These are phyloP conservation scores for Eremothecium cymbalariae DNA, from an alignment of 1,139 yeast genomes.

Conservation along the genomic window DNA sequence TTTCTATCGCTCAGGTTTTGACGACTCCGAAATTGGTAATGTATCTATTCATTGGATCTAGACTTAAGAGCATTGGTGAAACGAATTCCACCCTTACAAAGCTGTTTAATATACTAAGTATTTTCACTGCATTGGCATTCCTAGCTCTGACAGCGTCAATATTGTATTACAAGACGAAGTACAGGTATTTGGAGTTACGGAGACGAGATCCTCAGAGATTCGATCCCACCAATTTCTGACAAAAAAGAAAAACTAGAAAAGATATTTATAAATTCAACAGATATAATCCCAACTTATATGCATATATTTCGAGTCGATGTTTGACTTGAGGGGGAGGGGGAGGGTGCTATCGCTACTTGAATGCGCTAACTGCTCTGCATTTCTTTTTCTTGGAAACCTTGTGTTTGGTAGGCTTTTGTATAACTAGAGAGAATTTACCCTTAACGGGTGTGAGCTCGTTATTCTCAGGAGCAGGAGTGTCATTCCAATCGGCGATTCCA, in stretches of 20 bases:
- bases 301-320: background rate
- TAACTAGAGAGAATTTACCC: conserved; percentile 9
- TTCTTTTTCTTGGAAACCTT: conserved; percentile 14
- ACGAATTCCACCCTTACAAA: conserved; percentile 45
- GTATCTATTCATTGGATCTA: conserved; percentile 73
- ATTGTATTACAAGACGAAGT: conserved; percentile 50
- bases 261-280: no score
- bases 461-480: background rate
- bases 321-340: no score
- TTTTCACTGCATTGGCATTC: conserved; percentile 49
- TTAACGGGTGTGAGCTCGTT: background rate
- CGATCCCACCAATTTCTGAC: conserved; percentile 1
- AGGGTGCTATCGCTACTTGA: no score
- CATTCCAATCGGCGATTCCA: conserved; percentile 5
- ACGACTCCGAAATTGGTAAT: conserved; percentile 77
- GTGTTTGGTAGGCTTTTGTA: conserved; percentile 7
- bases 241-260: no score
- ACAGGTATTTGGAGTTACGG: conserved; percentile 30
- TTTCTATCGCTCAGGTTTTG: conserved; percentile 60
- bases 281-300: background rate
- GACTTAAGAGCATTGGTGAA: conserved; percentile 64
- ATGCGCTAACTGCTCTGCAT: background rate
- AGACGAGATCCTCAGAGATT: conserved; percentile 12
- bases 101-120: conserved; percentile 55
- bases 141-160: conserved; percentile 60